Evolutionary conservation across 345 rosid genomes (phyloP), one percentile per base, ranked within the genome.

Genomic region (Lepidium sativum): DNA sequence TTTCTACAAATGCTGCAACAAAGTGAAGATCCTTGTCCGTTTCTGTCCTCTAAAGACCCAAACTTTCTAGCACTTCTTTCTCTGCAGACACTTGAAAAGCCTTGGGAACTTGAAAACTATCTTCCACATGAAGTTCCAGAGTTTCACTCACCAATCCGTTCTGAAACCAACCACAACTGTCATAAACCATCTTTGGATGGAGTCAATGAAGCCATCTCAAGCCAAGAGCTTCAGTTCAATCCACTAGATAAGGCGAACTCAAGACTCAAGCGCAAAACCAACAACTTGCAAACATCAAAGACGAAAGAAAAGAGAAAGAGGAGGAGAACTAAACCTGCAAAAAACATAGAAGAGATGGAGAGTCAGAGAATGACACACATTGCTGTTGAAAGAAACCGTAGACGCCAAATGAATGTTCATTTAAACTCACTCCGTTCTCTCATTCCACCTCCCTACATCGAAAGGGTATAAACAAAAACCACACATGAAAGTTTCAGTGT

Each of bases 341-440:
- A 84, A 73, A 86, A 84, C 81, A 81, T 77, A 54, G 92, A 85
- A 77, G 96, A 88, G 52, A 80, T 84, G 41, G 96, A 88, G 81
- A 84, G 44, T 79, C 96, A 88, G 53, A 86, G 96, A 45, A 84
- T 85, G 92, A 84, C 87, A 74, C 96, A 85, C 81, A 88, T 88
- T 80, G 86, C 88, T 0, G 96, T 86, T 20, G 92, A 88, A 80
- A 73, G 96, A 48, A 88, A 86, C 84, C 92, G 92, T 21, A 79
- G 96, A 56, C 89, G 86, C 10, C 92, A 82, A 76, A 88, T 88
- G 92, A 88, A 84, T 71, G 82, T 81, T 68, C 83, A 86, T 64
- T 88, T 86, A 40, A 84, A 63, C 39, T 77, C 86, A 54, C 85
- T 88, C 44, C 96, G 96, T 11, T 68, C 83, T 20, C 77, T 88